These are phyloP conservation scores for Beta macrorhiza DNA, from an alignment of 179 eudicot species.

Conservation along the genomic window DNA sequence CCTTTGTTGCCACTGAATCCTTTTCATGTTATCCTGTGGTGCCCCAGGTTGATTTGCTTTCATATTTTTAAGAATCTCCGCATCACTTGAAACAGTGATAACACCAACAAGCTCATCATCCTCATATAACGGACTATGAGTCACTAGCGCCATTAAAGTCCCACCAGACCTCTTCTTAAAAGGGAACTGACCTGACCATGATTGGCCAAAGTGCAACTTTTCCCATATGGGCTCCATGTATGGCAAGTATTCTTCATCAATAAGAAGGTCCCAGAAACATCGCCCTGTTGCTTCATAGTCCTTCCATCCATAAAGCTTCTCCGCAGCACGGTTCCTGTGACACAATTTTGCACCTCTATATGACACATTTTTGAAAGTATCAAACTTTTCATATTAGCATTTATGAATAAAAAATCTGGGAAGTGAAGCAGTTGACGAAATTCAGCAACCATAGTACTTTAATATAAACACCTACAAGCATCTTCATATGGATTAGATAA, in stretches of 20 bases:
- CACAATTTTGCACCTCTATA: constrained; percentile 1
- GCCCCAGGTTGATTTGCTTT: constrained; percentile 33
- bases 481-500: not conserved
- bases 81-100: constrained; percentile 83
- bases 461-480: not conserved
- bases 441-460: not conserved
- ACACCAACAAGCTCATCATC: constrained; percentile 75
- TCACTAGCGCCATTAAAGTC: constrained; percentile 65
- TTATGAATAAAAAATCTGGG: too few relatives aligned
- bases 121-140: constrained; percentile 67
- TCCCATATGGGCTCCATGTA: constrained; percentile 42
- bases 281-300: constrained; percentile 64
- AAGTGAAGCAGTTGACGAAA: too few relatives aligned
- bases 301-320: constrained; percentile 73
- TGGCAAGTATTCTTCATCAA: constrained; percentile 46
- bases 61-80: constrained; percentile 46
- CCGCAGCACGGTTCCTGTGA: constrained; percentile 73
- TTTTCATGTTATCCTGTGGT: constrained; percentile 41
- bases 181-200: constrained; percentile 91
- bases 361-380: not conserved
- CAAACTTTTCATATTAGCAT: not conserved
- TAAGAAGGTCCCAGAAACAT: constrained; percentile 46
- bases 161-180: constrained; percentile 62
- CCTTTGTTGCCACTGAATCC: constrained; percentile 55
- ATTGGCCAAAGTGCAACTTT: constrained; percentile 48